Evolutionary conservation across 176 grass and related monocot genomes (phyloP), one percentile per base, ranked within the genome.

Genomic region (Chloris gayana): DNA sequence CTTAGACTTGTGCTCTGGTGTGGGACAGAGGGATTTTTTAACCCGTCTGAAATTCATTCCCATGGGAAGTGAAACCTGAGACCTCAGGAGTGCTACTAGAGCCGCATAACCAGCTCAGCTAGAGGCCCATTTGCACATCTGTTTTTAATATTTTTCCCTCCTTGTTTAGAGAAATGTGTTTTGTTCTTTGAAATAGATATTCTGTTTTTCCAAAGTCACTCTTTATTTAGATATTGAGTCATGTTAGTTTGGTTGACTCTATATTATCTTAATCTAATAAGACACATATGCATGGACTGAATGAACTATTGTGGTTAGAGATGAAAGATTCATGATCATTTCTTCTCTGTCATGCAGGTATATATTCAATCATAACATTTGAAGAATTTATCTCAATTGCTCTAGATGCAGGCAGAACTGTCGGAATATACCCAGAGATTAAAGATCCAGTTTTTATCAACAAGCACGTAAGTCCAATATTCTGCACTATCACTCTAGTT

Each of bases 391-490:
- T 98, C 83, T 87, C 86, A 38, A 86, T 98, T 53, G 92, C 92
- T 64, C 72, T 93, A 73, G 86, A 89, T 86, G 96, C 96, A 5
- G 85, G 85, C 46, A 94, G 90, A 89, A 95, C 89, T 29, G 86
- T 98, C 24, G 95, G 95, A 54, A 98, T 95, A 89, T 95, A 98
- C 64, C 95, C 95, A 62, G 92, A 95, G 81, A 98, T 95, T 14
- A 98, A 98, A 79, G 86, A 95, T 88, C 95, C 95, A 77, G 88
- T 98, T 89, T 89, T 88, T 80, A 95, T 98, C 83, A 98, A 98
- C 75, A 91, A 98, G 79, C 92, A 89, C 78, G 96, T 98, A 83
- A 88, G 96, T 82, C 12, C 58, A 57, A 49, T 30, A 60, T 37
- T 59, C 46, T 67, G 37, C 29, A 83, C 45, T 73, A 69, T 80